phyloP scores from a whole-genome alignment of 2,329 filamentous ascomycete species.

The Hymenotorrendiella dingleyae region DNA sequence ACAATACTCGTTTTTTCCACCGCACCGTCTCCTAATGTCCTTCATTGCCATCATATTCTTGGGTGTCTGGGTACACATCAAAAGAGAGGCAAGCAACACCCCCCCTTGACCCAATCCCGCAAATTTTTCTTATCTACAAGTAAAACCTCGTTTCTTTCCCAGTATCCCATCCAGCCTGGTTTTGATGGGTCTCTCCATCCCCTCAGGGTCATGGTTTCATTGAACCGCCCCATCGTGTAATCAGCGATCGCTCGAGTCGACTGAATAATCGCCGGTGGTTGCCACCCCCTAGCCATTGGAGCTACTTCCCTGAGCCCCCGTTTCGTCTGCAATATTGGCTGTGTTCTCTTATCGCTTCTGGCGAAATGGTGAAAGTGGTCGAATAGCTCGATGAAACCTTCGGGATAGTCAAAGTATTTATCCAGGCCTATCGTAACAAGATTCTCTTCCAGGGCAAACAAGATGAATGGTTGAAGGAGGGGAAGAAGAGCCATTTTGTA shows the following conservation, averaged over 20 bases:
- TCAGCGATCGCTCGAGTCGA: background rate
- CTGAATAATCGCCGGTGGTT: too few relatives aligned
- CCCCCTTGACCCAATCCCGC: background rate
- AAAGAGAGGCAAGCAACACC: background rate
- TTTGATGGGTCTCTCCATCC: background rate
- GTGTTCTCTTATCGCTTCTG: background rate
- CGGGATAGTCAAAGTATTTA: background rate
- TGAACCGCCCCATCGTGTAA: too few relatives aligned
- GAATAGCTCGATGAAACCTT: background rate
- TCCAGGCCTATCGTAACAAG: too few relatives aligned
- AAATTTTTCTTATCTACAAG: background rate
- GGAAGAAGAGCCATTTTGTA: background rate
- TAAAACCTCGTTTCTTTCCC: background rate
- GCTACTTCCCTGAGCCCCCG: too few relatives aligned
- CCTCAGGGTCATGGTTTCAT: background rate
- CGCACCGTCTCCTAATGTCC: too few relatives aligned
- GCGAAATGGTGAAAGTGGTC: background rate
- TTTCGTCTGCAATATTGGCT: too few relatives aligned
- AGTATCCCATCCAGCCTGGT: background rate
- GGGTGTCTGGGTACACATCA: too few relatives aligned
- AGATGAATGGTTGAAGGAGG: background rate
- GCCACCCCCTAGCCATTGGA: too few relatives aligned
- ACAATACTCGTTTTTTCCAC: too few relatives aligned
- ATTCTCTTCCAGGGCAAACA: background rate
- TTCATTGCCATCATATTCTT: too few relatives aligned